Evolutionary conservation across 169 alveolate species (phyloP), one percentile per base, ranked within the genome.

Genomic region (Plasmodium fragile): DNA sequence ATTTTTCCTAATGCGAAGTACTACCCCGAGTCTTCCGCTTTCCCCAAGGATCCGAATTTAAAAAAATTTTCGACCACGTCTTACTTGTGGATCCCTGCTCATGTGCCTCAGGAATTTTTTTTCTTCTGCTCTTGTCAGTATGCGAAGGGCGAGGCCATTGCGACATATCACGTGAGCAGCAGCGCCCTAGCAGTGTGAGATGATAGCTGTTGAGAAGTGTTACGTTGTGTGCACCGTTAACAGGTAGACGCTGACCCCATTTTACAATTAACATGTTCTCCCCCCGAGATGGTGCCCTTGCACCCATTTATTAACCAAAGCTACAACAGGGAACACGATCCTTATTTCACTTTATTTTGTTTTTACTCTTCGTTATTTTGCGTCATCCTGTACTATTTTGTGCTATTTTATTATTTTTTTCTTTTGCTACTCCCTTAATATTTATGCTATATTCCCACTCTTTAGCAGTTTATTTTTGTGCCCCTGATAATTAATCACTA

Each of bases 51-150:
- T 34, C 59, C 78, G 22, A 85, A 85, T 49, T 85, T 77, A 18
- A 52, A 52, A 39, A 75, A 73, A 25, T 85, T 73, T 8, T 45
- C 70, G 25, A 83, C 92, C 22, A 85, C 84, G 49, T 71, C 92
- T 28, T 85, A 85, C 43, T 73, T 85, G 65, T 75, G 75, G 93
- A 75, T 85, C n/a, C 93, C 93, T 43, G 36, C 77, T 6, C 18
- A 75, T 0, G 36, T 85, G 59, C 39, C 49, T 34, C 41, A 39
- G 30, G 85, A 73, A 10, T 22, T 85, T 30, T 6, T 28, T n/a
- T 34, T 85, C 28, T 52, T 25, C 41, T 85, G 93, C 30, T 39
- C 34, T 41, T 85, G 93, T 22, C 2, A 2, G n/a, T 85, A 73
- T 77, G 10, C 69, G 4, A 1, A 52, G 13, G 18, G 32, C 4